Conservation (phyloP, 2,329 filamentous ascomycete species). For the Xylaria sp. region DNA sequence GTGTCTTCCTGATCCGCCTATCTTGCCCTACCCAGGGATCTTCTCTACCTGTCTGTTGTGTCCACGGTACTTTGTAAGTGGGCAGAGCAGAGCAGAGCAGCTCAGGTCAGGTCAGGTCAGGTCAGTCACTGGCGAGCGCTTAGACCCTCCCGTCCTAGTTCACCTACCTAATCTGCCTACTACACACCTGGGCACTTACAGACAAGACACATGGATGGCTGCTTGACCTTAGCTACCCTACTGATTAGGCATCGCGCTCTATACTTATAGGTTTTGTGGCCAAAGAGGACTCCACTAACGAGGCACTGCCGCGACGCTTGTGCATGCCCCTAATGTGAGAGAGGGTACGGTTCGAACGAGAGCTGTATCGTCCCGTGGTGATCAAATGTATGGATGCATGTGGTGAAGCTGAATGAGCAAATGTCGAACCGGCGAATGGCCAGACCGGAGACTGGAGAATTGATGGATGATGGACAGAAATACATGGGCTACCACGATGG, state of each 20-base stretch:
- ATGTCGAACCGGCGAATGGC: constrained; percentile 4
- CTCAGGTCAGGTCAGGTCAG: too few relatives aligned
- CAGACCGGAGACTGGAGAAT: not conserved
- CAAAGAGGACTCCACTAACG: not conserved
- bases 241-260: not conserved
- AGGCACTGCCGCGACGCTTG: constrained; percentile 10
- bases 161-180: not conserved
- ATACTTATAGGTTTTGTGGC: not conserved
- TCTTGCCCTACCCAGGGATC: not conserved
- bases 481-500: constrained; percentile 2
- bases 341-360: not conserved
- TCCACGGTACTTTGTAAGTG: too few relatives aligned
- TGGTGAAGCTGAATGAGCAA: constrained; percentile 17
- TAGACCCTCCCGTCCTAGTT: not conserved
- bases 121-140: not conserved
- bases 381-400: constrained; percentile 1
- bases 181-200: not conserved
- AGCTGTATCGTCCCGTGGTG: constrained; percentile 15
- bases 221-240: too few relatives aligned
- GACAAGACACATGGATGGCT: too few relatives aligned
- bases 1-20: not conserved
- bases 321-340: not conserved
- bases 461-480: not conserved
- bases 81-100: too few relatives aligned
- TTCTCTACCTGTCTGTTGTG: too few relatives aligned